A percentile compares a stretch with the other conserved stretches of the same genome.
phyloP scores from a whole-genome alignment of 768 basidiomycete species.

The Amanita brunnescens region DNA sequence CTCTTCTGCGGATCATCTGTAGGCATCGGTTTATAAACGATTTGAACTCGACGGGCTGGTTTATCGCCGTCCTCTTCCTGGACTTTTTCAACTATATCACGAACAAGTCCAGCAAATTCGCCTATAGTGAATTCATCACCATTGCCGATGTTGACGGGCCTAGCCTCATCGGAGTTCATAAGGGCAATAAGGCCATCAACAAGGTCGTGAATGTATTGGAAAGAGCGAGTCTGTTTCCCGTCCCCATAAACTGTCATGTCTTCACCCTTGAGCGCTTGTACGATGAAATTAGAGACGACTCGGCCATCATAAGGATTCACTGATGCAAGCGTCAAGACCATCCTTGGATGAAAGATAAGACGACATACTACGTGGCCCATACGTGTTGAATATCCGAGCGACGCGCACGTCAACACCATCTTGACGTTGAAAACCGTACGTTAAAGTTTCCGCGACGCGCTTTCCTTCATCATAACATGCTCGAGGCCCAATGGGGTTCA shows the following conservation, averaged over 20 bases:
- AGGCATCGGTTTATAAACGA: conserved; percentile 76
- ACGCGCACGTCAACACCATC: conserved; percentile 95
- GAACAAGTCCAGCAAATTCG: conserved; percentile 88
- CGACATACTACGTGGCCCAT: conserved; percentile 71
- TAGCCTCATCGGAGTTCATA: conserved; percentile 92
- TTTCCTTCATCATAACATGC: conserved; percentile 99
- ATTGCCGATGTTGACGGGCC: conserved; percentile 96
- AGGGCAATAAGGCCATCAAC: conserved; percentile 87
- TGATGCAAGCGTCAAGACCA: conserved; percentile 18
- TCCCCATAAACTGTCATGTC: conserved; percentile 98
- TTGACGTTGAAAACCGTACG: conserved; percentile 92
- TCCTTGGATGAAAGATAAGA: background rate
- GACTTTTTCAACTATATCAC: conserved; percentile 89
- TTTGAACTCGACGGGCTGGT: conserved; percentile 43
- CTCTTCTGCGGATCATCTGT: conserved; percentile 93
- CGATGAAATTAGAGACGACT: conserved; percentile 98
- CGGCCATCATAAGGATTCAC: conserved; percentile 97
- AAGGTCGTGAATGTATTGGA: conserved; percentile 98
- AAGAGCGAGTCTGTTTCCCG: conserved; percentile 87
- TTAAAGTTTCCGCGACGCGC: conserved; percentile 95
- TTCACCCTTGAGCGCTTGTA: conserved; percentile 92
- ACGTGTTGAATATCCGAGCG: conserved; percentile 98
- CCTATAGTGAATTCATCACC: conserved; percentile 93
- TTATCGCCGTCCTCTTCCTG: conserved; percentile 71
- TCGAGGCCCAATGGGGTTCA: conserved; percentile 96